Percentiles rank a stretch among this genome's conserved stretches.
These are phyloP conservation scores for Rostrohypoxylon terebratum DNA, from an alignment of 495 filamentous ascomycete species.

Conservation along the genomic window DNA sequence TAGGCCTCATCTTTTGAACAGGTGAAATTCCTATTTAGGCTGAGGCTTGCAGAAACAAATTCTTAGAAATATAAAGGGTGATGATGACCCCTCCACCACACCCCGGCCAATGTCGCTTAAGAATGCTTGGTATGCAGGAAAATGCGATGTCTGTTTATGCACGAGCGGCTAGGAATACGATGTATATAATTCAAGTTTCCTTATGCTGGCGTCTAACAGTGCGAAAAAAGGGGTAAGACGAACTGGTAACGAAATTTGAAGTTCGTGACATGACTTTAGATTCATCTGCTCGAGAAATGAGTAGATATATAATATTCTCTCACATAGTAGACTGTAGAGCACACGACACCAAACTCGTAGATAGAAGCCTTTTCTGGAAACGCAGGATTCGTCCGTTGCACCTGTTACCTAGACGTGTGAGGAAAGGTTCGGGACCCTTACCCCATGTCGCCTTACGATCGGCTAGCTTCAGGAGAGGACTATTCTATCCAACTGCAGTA, in stretches of 20 bases:
- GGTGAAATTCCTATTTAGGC: constrained; percentile 47
- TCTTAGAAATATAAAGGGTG: constrained; percentile 33
- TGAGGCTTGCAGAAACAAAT: constrained; percentile 47
- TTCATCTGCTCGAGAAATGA: constrained; percentile 13
- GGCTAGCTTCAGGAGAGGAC: constrained; percentile 32
- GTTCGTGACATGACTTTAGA: constrained; percentile 17
- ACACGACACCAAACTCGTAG: constrained; percentile 32
- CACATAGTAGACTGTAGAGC: constrained; percentile 5
- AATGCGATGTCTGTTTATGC: constrained; percentile 26
- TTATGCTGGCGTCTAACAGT: constrained; percentile 17
- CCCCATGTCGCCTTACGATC: constrained; percentile 32
- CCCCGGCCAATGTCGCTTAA: constrained; percentile 31
- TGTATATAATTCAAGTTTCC: constrained; percentile 21
- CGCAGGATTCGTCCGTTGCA: constrained; percentile 32
- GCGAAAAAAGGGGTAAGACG: constrained; percentile 4
- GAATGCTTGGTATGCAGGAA: constrained; percentile 26
- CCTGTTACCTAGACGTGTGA: constrained; percentile 17
- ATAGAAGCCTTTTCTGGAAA: constrained; percentile 26
- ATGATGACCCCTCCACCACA: constrained; percentile 35
- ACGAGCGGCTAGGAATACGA: constrained; percentile 17
- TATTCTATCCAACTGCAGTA: constrained; percentile 11
- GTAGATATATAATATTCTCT: neutral
- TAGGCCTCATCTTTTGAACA: constrained; percentile 24
- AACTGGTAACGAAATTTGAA: constrained; percentile 18
- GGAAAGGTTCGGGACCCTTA: constrained; percentile 33